phyloP scores from a whole-genome alignment of 805 yeast species.

The Candida argentea region DNA sequence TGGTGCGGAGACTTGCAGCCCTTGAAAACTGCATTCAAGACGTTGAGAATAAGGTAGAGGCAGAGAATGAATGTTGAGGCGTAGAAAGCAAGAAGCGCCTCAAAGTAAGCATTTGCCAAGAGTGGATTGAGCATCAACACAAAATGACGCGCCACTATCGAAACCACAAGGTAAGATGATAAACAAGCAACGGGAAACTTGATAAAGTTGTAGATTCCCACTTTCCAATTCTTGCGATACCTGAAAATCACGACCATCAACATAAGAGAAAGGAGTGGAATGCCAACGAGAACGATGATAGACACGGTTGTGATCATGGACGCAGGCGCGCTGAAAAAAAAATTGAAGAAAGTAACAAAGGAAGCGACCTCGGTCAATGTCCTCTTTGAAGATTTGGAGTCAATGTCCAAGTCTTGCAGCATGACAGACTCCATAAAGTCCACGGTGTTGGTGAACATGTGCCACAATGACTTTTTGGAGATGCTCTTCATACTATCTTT shows the following conservation, averaged over 20 bases:
- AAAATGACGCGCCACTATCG: slow-evolving; percentile 11
- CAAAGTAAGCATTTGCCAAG: slow-evolving; percentile 30
- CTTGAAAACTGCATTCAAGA: slow-evolving; percentile 23
- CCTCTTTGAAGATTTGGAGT: slow-evolving; percentile 9
- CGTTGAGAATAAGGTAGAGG: slow-evolving; percentile 48
- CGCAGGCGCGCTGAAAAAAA: slow-evolving; percentile 46
- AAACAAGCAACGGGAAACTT: slow-evolving; percentile 53
- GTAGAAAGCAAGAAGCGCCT: slow-evolving; percentile 27
- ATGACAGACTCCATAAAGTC: slow-evolving; percentile 43
- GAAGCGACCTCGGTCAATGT: slow-evolving; percentile 33
- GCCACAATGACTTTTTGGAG: slow-evolving; percentile 64
- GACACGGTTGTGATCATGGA: slow-evolving; percentile 41
- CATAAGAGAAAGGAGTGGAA: slow-evolving; percentile 44
- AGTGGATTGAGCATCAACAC: slow-evolving; percentile 17
- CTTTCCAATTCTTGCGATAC: slow-evolving; percentile 37
- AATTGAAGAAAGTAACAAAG: slow-evolving; percentile 56
- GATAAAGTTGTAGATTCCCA: slow-evolving; percentile 28
- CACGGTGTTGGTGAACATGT: slow-evolving; percentile 66
- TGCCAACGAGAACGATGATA: slow-evolving; percentile 37
- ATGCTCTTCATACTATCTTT: slow-evolving; percentile 60
- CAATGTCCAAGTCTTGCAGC: slow-evolving; percentile 23
- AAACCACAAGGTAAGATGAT: slow-evolving; percentile 28
- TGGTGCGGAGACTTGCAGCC: slow-evolving; percentile 24
- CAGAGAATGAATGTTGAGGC: slow-evolving; percentile 39
- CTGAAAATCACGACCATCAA: slow-evolving; percentile 38